A percentile compares a stretch with the other conserved stretches of the same genome.
Evolutionary conservation across 257 asterid species (phyloP).

Genomic region (Cynanchum wilfordii): DNA sequence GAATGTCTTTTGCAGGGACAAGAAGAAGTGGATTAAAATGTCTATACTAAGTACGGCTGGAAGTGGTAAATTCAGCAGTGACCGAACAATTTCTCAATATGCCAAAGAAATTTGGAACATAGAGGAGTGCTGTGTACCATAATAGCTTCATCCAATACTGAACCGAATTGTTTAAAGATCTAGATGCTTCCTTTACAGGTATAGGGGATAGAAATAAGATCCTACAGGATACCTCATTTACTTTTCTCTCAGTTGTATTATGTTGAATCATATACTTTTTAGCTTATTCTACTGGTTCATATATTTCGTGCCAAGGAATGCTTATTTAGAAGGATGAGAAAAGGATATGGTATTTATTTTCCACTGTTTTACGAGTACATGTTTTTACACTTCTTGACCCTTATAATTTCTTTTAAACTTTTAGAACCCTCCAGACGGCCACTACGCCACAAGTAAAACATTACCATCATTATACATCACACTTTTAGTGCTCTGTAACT

Average conservation of each 20-base stretch:
- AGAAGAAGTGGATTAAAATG: slow-evolving; percentile 87
- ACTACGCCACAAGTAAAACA: too few species aligned
- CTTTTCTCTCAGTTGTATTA: neutral
- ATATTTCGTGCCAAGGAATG: too few species aligned
- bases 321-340: too few species aligned
- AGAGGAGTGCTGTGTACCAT: slow-evolving; percentile 48
- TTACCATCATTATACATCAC: too few species aligned
- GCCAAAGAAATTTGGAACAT: slow-evolving; percentile 89
- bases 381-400: too few species aligned
- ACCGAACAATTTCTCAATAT: slow-evolving; percentile 85
- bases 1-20: slow-evolving; percentile 59
- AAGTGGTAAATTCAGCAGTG: slow-evolving; percentile 94
- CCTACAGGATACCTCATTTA: neutral
- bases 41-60: slow-evolving; percentile 97
- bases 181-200: neutral
- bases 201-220: neutral
- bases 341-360: too few species aligned
- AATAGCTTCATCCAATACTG: slow-evolving; percentile 6
- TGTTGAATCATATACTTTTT: neutral
- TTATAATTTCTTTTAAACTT: too few species aligned
- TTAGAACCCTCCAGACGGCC: too few species aligned
- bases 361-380: too few species aligned
- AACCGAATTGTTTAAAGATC: too few species aligned
- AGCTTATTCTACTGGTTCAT: neutral
- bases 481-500: too few species aligned